A percentile compares a stretch with the other conserved stretches of the same genome.
phyloP scores from a whole-genome alignment of 2,329 filamentous ascomycete species.

The Aspergillus ustus region DNA sequence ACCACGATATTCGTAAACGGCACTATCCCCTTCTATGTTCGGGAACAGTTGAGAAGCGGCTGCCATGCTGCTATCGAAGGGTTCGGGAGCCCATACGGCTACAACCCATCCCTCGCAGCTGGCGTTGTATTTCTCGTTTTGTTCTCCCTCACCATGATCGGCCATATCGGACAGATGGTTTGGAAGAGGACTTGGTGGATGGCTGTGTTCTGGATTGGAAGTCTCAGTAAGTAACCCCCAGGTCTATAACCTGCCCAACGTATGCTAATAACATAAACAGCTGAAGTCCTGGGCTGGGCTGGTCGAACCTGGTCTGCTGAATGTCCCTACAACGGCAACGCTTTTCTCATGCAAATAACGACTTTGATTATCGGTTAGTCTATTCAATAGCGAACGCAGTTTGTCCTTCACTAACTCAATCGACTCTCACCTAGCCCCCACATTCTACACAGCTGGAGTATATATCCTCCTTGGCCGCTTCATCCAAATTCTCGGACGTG shows the following conservation, averaged over 20 bases:
- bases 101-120: conserved; percentile 38
- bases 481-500: conserved; percentile 50
- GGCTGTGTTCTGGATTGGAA: conserved; percentile 42
- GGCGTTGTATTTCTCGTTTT: conserved; percentile 41
- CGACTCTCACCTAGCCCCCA: conserved; percentile 40
- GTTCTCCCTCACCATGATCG: conserved; percentile 42
- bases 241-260: neutral
- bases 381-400: neutral
- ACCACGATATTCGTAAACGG: neutral
- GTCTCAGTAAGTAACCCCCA: conserved; percentile 34
- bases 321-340: conserved; percentile 55
- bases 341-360: conserved; percentile 58
- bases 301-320: conserved; percentile 54
- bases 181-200: conserved; percentile 48
- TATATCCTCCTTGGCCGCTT: conserved; percentile 56
- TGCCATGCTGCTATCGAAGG: conserved; percentile 35
- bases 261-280: conserved; percentile 22
- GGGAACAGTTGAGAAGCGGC: conserved; percentile 21
- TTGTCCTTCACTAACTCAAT: neutral
- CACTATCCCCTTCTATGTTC: conserved; percentile 14
- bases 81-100: conserved; percentile 36
- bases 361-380: conserved; percentile 43
- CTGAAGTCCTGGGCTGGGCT: conserved; percentile 55
- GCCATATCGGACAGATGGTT: conserved; percentile 39
- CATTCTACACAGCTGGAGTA: conserved; percentile 58